Evolutionary conservation across 1,139 yeast species (phyloP).

Genomic region (Sugiyamaella grinbergsii): DNA sequence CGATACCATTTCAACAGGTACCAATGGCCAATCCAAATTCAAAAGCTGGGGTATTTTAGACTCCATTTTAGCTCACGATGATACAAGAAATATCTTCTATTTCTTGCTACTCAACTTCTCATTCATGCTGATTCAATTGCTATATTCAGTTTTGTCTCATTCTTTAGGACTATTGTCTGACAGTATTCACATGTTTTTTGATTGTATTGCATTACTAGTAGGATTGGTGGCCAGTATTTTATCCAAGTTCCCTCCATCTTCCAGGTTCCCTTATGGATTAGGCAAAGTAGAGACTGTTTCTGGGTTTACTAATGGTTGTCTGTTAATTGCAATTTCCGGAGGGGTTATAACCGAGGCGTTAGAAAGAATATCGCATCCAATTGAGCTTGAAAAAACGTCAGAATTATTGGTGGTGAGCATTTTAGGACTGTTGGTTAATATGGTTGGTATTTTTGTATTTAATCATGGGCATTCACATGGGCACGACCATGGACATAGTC

Average conservation of each 20-base stretch:
- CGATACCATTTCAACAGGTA: constrained; percentile 11
- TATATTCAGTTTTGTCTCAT: constrained; percentile 89
- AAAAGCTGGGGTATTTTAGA: constrained; percentile 39
- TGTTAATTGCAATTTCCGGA: constrained; percentile 82
- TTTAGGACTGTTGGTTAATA: constrained; percentile 81
- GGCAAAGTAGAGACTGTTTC: constrained; percentile 86
- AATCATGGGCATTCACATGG: constrained; percentile 70
- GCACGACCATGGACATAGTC: constrained; percentile 41
- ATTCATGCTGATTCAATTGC: constrained; percentile 90
- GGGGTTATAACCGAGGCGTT: constrained; percentile 87
- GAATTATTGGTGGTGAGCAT: constrained; percentile 83
- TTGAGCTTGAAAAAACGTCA: constrained; percentile 73
- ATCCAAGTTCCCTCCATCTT: constrained; percentile 60
- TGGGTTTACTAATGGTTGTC: constrained; percentile 91
- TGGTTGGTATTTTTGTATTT: constrained; percentile 92
- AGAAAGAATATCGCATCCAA: constrained; percentile 77
- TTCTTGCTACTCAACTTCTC: constrained; percentile 82
- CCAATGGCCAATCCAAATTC: constrained; percentile 11
- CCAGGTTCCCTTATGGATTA: constrained; percentile 83
- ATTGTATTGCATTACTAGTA: constrained; percentile 84
- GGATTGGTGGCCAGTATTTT: constrained; percentile 84
- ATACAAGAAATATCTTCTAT: constrained; percentile 85
- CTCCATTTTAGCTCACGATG: constrained; percentile 54
- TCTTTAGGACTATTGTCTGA: constrained; percentile 91
- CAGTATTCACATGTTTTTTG: constrained; percentile 93